Conservation (phyloP, 768 basidiomycete species). For the Mycena capillaripes region DNA sequence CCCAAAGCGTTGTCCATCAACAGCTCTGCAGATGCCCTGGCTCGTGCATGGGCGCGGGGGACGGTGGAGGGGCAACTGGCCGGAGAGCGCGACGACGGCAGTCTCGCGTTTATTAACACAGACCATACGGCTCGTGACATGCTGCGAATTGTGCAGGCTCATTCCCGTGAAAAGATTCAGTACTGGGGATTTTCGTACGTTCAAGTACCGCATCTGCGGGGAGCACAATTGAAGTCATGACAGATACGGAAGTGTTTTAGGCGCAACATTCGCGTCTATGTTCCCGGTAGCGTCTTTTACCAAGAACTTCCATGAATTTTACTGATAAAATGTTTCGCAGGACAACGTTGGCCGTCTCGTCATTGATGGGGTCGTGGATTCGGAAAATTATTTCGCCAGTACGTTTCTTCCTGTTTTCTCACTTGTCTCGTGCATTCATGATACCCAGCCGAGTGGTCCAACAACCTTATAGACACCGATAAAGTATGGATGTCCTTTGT, state of each 20-base stretch:
- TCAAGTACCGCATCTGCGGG: too few species aligned
- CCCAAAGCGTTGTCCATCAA: not conserved
- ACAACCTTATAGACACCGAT: conserved; percentile 46
- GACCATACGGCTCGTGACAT: conserved; percentile 37
- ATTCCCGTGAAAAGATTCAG: conserved; percentile 32
- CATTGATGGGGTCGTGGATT: conserved; percentile 32
- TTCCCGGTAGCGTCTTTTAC: conserved; percentile 24
- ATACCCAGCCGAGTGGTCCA: conserved; percentile 23
- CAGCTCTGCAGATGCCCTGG: conserved; percentile 12
- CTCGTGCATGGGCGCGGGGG: conserved; percentile 17
- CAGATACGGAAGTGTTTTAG: conserved; percentile 32
- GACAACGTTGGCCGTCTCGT: conserved; percentile 32
- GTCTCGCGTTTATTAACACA: conserved; percentile 27
- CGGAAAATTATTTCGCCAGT: conserved; percentile 34
- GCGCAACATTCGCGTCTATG: conserved; percentile 37
- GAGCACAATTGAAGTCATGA: not conserved
- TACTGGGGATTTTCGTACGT: conserved; percentile 36
- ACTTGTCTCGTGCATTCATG: too few species aligned
- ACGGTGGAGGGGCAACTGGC: conserved; percentile 21
- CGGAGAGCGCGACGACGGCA: conserved; percentile 27
- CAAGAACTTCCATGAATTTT: not conserved
- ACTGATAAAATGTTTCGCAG: not conserved
- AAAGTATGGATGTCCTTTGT: conserved; percentile 53
- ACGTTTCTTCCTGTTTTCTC: not conserved
- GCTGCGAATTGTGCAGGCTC: conserved; percentile 30